Evolutionary conservation across 768 basidiomycete genomes (phyloP).

Genomic region (Crassisporium funariophilum): DNA sequence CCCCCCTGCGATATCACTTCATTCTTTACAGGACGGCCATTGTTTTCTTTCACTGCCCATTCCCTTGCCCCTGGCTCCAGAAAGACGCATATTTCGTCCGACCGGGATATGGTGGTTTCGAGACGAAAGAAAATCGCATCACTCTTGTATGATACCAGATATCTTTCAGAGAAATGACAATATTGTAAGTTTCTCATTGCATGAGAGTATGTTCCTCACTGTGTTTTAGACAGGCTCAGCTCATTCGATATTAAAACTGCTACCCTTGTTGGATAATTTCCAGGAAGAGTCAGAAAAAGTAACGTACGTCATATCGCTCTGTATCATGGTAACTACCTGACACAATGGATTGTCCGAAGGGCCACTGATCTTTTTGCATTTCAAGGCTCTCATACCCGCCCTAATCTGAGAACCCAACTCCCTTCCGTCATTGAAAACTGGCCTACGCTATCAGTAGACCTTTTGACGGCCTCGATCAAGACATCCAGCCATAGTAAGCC

Average conservation of each 20-base stretch:
- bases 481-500: conserved; percentile 39
- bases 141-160: conserved; percentile 60
- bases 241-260: conserved; percentile 63
- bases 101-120: conserved; percentile 76
- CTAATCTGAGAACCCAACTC: conserved; percentile 41
- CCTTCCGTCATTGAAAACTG: conserved; percentile 68
- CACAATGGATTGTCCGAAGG: conserved; percentile 39
- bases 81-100: conserved; percentile 30
- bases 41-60: conserved; percentile 51
- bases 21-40: conserved; percentile 78
- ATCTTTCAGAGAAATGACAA: conserved; percentile 70
- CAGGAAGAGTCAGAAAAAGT: conserved; percentile 66
- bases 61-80: conserved; percentile 17
- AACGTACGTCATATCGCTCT: conserved; percentile 56
- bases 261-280: conserved; percentile 73
- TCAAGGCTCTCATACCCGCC: conserved; percentile 63
- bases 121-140: conserved; percentile 41
- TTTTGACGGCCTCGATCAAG: conserved; percentile 61
- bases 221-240: conserved; percentile 73
- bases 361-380: conserved; percentile 82
- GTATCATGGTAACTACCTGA: conserved; percentile 7
- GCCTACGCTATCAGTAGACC: conserved; percentile 65
- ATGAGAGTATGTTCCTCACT: conserved; percentile 13
- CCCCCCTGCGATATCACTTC: conserved; percentile 67
- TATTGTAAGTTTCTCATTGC: conserved; percentile 47